These are phyloP conservation scores for Hordeum pubiflorum DNA, from an alignment of 202 grass and related monocot species.

Conservation along the genomic window DNA sequence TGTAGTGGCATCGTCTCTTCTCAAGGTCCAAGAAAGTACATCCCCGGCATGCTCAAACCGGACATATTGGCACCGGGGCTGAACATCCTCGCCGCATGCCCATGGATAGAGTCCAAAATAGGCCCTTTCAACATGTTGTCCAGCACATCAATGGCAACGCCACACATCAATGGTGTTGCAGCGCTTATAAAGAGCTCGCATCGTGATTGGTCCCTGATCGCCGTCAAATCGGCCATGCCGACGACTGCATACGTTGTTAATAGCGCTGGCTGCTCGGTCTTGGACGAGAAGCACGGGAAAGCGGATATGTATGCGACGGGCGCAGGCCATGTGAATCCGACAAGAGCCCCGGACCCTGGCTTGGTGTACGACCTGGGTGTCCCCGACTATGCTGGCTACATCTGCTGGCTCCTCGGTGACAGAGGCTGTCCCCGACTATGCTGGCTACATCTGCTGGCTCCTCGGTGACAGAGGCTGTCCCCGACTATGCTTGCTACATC, in stretches of 20 bases:
- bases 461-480: not conserved
- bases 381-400: conserved; percentile 10
- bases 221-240: conserved; percentile 18
- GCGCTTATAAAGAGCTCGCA: conserved; percentile 27
- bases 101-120: too few species aligned
- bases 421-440: not conserved
- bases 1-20: not conserved
- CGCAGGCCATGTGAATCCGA: conserved; percentile 25
- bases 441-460: not conserved
- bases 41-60: conserved; percentile 9
- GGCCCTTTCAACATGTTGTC: not conserved
- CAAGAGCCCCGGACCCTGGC: not conserved
- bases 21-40: not conserved
- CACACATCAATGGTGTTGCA: not conserved
- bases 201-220: not conserved
- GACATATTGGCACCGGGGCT: conserved; percentile 32
- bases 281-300: not conserved
- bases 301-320: conserved; percentile 3
- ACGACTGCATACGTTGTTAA: conserved; percentile 7
- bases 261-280: not conserved
- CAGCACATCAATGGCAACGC: conserved; percentile 26
- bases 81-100: not conserved
- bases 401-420: not conserved
- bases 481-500: not conserved
- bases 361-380: not conserved